These are phyloP conservation scores for Clarireedia homoeocarpa DNA, from an alignment of 2,329 filamentous ascomycete species.

Conservation along the genomic window DNA sequence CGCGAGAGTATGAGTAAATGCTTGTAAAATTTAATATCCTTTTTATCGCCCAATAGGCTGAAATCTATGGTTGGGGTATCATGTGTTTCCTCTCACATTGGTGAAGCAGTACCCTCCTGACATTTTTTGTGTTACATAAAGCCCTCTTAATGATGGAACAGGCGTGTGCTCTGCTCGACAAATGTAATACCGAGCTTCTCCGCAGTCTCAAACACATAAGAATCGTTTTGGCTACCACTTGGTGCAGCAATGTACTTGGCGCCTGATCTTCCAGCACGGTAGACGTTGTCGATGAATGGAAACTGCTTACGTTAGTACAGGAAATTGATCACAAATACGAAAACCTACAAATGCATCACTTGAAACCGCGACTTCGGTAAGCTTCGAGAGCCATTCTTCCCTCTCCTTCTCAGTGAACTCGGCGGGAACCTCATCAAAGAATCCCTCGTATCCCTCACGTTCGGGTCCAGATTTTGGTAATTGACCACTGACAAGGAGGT, in stretches of 20 bases:
- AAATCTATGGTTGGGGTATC: constrained; percentile 12
- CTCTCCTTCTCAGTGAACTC: constrained; percentile 81
- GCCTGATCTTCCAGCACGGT: constrained; percentile 79
- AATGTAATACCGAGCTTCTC: constrained; percentile 90
- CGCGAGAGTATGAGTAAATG: too few species aligned
- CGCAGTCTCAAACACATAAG: constrained; percentile 75
- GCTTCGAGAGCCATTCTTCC: constrained; percentile 74
- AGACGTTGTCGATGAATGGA: constrained; percentile 97
- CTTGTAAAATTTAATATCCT: background rate
- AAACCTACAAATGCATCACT: constrained; percentile 87
- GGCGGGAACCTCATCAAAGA: constrained; percentile 82
- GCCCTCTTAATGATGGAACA: constrained; percentile 78
- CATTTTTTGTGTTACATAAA: background rate
- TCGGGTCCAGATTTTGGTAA: constrained; percentile 78
- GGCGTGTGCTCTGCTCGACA: constrained; percentile 85
- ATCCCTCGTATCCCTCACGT: constrained; percentile 75
- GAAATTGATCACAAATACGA: background rate
- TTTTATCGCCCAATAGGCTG: background rate
- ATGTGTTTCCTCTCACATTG: constrained; percentile 4
- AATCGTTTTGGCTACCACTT: constrained; percentile 80
- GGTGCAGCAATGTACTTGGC: constrained; percentile 95
- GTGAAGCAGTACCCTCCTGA: constrained; percentile 1
- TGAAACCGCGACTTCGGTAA: constrained; percentile 76
- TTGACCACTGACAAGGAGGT: constrained; percentile 85
- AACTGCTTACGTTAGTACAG: constrained; percentile 49